phyloP scores from a whole-genome alignment of 768 basidiomycete genomes.

The Phylloporus scabripes region DNA sequence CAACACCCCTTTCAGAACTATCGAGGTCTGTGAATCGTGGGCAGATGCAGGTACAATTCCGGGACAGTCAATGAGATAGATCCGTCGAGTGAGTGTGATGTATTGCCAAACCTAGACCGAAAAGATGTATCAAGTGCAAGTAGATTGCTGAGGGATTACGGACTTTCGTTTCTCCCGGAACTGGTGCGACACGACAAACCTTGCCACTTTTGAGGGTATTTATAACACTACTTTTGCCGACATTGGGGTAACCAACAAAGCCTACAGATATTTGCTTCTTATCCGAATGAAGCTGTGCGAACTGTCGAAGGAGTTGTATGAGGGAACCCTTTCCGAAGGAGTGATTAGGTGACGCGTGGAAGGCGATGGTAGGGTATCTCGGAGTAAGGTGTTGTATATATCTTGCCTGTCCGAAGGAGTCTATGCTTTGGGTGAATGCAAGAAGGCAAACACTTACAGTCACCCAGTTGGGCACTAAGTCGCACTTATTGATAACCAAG shows the following conservation, averaged over 20 bases:
- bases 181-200: constrained; percentile 93
- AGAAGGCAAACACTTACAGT: constrained; percentile 56
- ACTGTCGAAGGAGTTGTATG: constrained; percentile 94
- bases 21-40: constrained; percentile 82
- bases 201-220: constrained; percentile 98
- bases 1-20: constrained; percentile 94
- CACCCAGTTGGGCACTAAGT: constrained; percentile 97
- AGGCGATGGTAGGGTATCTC: constrained; percentile 92
- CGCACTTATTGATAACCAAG: constrained; percentile 96
- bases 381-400: constrained; percentile 95
- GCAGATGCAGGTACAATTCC: constrained; percentile 95
- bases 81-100: constrained; percentile 91
- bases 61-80: constrained; percentile 99
- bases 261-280: constrained; percentile 99
- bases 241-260: constrained; percentile 97
- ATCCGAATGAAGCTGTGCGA: constrained; percentile 94
- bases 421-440: not conserved
- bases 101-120: constrained; percentile 88
- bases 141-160: constrained; percentile 2
- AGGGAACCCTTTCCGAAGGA: constrained; percentile 98
- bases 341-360: constrained; percentile 98
- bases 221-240: constrained; percentile 95
- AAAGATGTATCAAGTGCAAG: not conserved
- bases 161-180: constrained; percentile 95
- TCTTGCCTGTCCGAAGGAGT: constrained; percentile 56